A percentile compares a stretch with the other conserved stretches of the same genome.
Conservation (phyloP, 306 rosid genomes). For the Trifolium fragiferum region DNA sequence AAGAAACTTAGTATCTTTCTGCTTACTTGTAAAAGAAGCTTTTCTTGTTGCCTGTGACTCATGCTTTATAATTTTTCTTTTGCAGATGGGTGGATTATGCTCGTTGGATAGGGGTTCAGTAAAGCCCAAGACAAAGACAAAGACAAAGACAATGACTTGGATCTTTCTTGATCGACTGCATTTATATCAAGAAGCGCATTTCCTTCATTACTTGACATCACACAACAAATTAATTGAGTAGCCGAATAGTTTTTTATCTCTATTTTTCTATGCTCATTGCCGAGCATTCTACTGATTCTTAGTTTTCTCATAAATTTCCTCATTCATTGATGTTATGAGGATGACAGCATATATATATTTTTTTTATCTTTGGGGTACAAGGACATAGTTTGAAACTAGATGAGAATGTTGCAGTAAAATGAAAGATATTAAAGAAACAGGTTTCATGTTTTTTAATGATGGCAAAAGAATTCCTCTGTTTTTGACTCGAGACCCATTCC, state of each 20-base stretch:
- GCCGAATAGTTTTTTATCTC: conserved; percentile 37
- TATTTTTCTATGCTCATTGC: conserved; percentile 38
- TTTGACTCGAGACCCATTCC: not conserved
- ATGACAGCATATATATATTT: conserved; percentile 15
- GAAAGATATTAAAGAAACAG: conserved; percentile 25
- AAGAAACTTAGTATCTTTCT: conserved; percentile 42
- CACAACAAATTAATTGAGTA: conserved; percentile 45
- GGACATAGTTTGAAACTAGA: conserved; percentile 33
- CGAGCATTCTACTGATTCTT: conserved; percentile 33
- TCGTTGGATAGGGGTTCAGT: conserved; percentile 79
- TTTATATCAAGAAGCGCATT: conserved; percentile 43
- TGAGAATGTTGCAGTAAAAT: conserved; percentile 30
- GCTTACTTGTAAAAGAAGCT: conserved; percentile 2
- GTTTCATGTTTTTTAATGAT: not conserved
- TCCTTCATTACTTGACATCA: conserved; percentile 36
- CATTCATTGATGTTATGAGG: conserved; percentile 40
- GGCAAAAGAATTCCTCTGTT: not conserved
- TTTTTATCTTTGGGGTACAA: conserved; percentile 21
- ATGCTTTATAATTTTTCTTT: conserved; percentile 34
- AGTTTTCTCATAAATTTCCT: conserved; percentile 19
- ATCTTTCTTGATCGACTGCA: conserved; percentile 34
- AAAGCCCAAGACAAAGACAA: conserved; percentile 49
- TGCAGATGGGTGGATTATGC: conserved; percentile 96
- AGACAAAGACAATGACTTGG: conserved; percentile 36
- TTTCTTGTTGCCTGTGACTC: conserved; percentile 13